phyloP scores from a whole-genome alignment of 306 rosid genomes.

The Castanea crenata region DNA sequence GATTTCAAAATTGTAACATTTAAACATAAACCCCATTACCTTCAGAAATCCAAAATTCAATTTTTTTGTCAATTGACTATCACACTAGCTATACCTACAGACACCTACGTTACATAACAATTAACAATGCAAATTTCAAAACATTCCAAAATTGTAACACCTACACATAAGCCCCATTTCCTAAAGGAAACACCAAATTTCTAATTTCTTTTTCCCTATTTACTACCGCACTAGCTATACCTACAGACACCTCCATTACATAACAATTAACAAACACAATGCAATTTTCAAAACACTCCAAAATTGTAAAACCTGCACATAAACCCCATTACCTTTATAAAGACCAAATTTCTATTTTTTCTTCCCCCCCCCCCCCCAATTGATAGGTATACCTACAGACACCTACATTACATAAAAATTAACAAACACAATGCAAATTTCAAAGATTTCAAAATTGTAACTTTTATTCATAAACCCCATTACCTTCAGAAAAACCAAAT shows the following conservation, averaged over 20 bases:
- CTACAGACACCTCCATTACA: conserved; percentile 6
- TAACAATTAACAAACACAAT: not conserved
- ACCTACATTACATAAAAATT: too few relatives aligned
- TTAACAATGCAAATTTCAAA: not conserved
- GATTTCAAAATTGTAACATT: not conserved
- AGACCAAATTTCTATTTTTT: too few relatives aligned
- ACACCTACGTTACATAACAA: too few relatives aligned
- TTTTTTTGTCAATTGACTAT: not conserved
- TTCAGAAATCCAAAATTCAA: conserved; percentile 42
- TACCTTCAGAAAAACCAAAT: too few relatives aligned
- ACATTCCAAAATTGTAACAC: not conserved
- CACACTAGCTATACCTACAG: not conserved
- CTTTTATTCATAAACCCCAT: too few relatives aligned
- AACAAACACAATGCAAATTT: too few relatives aligned
- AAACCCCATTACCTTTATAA: too few relatives aligned
- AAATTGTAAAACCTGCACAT: too few relatives aligned
- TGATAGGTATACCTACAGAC: too few relatives aligned
- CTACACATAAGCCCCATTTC: conserved; percentile 28
- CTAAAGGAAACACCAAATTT: conserved; percentile 59
- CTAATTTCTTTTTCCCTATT: too few relatives aligned
- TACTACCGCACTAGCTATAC: not conserved
- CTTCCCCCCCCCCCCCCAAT: too few relatives aligned
- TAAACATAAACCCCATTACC: conserved; percentile 38
- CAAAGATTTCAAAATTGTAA: too few relatives aligned
- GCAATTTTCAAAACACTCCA: not conserved